Percentiles rank a stretch among this genome's conserved stretches.
Evolutionary conservation across 495 filamentous ascomycete genomes (phyloP).

Genomic region (Neurospora sp.): DNA sequence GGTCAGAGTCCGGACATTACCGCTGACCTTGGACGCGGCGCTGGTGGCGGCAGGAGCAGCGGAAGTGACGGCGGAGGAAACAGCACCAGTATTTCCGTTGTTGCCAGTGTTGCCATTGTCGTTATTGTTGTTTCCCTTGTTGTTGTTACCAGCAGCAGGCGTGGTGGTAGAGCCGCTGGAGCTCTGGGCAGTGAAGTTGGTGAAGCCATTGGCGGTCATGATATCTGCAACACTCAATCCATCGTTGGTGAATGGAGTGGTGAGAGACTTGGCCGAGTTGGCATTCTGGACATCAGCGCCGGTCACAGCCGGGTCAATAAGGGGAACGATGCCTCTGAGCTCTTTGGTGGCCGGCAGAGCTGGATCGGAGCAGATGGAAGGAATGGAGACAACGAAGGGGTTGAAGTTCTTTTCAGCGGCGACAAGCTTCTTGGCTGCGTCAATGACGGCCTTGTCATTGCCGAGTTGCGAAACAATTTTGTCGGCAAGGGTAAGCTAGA

Average conservation of each 20-base stretch:
- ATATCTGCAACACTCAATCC: slow-evolving; percentile 49
- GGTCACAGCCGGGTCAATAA: slow-evolving; percentile 46
- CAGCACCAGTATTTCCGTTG: slow-evolving; percentile 8
- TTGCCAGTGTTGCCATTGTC: background rate
- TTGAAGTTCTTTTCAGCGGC: slow-evolving; percentile 63
- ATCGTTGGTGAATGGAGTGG: slow-evolving; percentile 38
- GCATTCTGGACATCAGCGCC: slow-evolving; percentile 45
- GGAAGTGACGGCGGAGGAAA: slow-evolving; percentile 9
- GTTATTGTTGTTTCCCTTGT: background rate
- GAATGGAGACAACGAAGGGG: slow-evolving; percentile 43
- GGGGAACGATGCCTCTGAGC: slow-evolving; percentile 49
- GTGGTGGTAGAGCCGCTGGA: slow-evolving; percentile 16
- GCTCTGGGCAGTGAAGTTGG: slow-evolving; percentile 42
- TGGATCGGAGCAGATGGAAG: slow-evolving; percentile 47
- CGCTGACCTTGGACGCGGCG: background rate
- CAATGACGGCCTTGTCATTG: slow-evolving; percentile 39
- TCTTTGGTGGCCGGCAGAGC: slow-evolving; percentile 44
- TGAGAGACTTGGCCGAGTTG: slow-evolving; percentile 38
- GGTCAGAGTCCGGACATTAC: slow-evolving; percentile 8
- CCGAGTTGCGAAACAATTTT: slow-evolving; percentile 46
- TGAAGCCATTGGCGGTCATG: slow-evolving; percentile 41
- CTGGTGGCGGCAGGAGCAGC: slow-evolving; percentile 2
- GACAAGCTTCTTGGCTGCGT: slow-evolving; percentile 47
- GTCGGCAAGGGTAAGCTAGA: slow-evolving; percentile 47
- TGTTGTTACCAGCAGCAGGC: slow-evolving; percentile 4